Percentiles rank a stretch among this genome's conserved stretches.
Conservation (phyloP, 768 basidiomycete species). For the Mycena galopus region DNA sequence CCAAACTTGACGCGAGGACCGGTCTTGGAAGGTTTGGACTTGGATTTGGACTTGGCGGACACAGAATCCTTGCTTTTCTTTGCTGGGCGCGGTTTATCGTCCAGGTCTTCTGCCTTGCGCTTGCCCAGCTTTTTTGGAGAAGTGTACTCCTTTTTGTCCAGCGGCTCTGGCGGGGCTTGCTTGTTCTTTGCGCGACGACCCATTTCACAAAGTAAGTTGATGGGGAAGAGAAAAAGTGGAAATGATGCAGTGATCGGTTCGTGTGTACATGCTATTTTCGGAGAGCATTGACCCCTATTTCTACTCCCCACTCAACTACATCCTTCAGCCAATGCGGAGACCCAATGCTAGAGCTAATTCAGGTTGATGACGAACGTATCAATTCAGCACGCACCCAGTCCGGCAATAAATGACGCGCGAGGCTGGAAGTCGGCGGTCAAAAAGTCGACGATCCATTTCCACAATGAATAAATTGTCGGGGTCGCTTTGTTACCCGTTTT, state of each 20-base stretch:
- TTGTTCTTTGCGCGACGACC: constrained; percentile 90
- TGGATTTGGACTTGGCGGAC: constrained; percentile 38
- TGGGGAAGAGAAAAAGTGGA: constrained; percentile 34
- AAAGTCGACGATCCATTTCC: constrained; percentile 81
- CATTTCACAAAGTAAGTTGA: constrained; percentile 58
- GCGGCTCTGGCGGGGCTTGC: constrained; percentile 76
- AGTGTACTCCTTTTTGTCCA: constrained; percentile 56
- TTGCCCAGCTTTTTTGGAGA: constrained; percentile 76
- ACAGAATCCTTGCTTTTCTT: constrained; percentile 61
- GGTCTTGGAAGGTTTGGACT: constrained; percentile 40
- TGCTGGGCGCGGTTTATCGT: constrained; percentile 52
- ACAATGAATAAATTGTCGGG: constrained; percentile 74
- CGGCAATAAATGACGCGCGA: constrained; percentile 89
- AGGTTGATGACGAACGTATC: neutral
- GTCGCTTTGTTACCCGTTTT: constrained; percentile 63
- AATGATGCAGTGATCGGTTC: constrained; percentile 30
- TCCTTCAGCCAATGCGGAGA: constrained; percentile 77
- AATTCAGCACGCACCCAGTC: constrained; percentile 55
- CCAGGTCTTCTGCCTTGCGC: constrained; percentile 70
- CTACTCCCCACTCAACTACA: neutral
- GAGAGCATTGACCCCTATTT: constrained; percentile 18
- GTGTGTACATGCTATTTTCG: constrained; percentile 39
- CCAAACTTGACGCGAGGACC: constrained; percentile 43
- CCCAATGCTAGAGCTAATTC: constrained; percentile 63
- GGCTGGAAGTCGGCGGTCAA: constrained; percentile 94